Evolutionary conservation across 1,139 yeast genomes (phyloP), one percentile per base, ranked within the genome.

Genomic region (Yamadazyma jaroonii): DNA sequence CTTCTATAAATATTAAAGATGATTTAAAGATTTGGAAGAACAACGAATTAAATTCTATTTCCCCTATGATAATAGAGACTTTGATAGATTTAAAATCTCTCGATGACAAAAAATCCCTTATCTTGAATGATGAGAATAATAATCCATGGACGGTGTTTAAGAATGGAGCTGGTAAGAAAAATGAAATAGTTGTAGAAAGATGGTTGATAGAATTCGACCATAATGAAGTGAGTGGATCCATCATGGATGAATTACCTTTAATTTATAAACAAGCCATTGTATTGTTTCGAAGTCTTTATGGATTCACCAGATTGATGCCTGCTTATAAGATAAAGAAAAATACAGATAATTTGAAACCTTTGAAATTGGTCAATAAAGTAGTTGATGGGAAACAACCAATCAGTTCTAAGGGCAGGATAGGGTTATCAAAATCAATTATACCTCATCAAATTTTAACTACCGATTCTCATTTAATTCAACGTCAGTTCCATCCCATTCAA

Each of bases 61-160:
- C 95, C 3, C 95, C 96, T 1, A 71, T 92, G 61, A 86, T 90
- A 20, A 73, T 92, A 25, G 98, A 92, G 56, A 83, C 94, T 0
- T 85, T 74, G 47, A 67, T 92, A 38, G 96, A 90, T 57, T 65
- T 89, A 38, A 63, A 88, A 22, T 72, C 69, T 17, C 57, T 90
- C 38, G 64, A 77, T 8, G 60, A 80, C 2, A 74, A 76, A 32
- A 89, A 85, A 47, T 69, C 82, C 9, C 71, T 89, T 32, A 74
- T 81, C 33, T 53, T 84, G 29, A 59, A 67, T 25, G 81, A 78
- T 40, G 90, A 60, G 12, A 62, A 53, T 25, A 65, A 55, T 35
- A 66, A 56, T 30, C 68, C 70, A 31, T 72, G 70, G 59, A 65
- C 62, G 14, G 79, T 63, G 31, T 64, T 62, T 28, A 72, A 50